Evolutionary conservation across 2,329 filamentous ascomycete genomes (phyloP).

Genomic region (Epichloe amarillans): DNA sequence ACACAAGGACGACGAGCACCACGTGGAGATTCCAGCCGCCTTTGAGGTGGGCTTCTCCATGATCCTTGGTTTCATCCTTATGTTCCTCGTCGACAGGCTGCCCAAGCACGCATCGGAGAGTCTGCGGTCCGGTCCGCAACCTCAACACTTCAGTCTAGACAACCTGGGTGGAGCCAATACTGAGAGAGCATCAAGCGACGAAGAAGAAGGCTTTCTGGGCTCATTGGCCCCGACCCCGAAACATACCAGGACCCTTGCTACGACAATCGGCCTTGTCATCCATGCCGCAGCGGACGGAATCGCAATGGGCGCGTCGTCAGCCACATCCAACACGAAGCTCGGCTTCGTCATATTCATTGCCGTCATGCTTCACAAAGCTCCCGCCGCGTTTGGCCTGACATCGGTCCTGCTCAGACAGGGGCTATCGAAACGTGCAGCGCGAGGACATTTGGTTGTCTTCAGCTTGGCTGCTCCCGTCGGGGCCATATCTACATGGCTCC

Average conservation of each 20-base stretch:
- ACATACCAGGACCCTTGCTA: conserved; percentile 55
- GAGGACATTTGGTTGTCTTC: conserved; percentile 80
- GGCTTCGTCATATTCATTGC: conserved; percentile 89
- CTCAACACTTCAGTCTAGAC: conserved; percentile 78
- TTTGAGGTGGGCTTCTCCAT: conserved; percentile 80
- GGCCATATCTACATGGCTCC: conserved; percentile 68
- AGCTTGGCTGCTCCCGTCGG: conserved; percentile 82
- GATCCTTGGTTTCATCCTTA: conserved; percentile 79
- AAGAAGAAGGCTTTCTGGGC: conserved; percentile 45
- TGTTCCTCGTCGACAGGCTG: conserved; percentile 88
- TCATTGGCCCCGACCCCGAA: conserved; percentile 43
- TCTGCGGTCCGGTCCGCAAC: conserved; percentile 50
- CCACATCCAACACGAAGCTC: conserved; percentile 57
- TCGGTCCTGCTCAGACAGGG: conserved; percentile 85
- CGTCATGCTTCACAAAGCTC: conserved; percentile 95
- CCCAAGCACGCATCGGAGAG: conserved; percentile 58
- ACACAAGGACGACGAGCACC: conserved; percentile 16
- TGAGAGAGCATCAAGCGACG: conserved; percentile 34
- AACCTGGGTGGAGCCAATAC: conserved; percentile 44
- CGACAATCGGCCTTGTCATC: conserved; percentile 88
- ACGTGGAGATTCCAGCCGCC: conserved; percentile 40
- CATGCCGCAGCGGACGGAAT: conserved; percentile 93
- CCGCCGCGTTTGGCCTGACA: conserved; percentile 87
- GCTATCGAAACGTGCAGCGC: conserved; percentile 69
- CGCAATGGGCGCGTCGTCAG: conserved; percentile 81